A percentile compares a stretch with the other conserved stretches of the same genome.
These are phyloP conservation scores for Wickerhamiella alocasiicola DNA, from an alignment of 805 yeast species.

Conservation along the genomic window DNA sequence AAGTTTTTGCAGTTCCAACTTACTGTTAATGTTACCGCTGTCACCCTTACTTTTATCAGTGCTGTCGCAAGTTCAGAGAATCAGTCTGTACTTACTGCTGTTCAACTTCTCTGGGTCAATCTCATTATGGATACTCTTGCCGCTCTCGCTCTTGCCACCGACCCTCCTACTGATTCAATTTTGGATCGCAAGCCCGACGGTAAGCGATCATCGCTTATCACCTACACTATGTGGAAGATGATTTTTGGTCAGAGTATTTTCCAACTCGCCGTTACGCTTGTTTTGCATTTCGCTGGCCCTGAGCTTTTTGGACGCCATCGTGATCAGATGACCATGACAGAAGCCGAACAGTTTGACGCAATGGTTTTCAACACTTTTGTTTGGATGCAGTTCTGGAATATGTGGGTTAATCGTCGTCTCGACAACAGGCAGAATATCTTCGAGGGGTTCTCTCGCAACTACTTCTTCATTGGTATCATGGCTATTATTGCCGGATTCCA, in stretches of 20 bases:
- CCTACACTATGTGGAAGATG: slow-evolving; percentile 97
- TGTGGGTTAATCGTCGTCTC: slow-evolving; percentile 78
- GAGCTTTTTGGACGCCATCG: slow-evolving; percentile 34
- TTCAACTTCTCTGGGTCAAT: slow-evolving; percentile 94
- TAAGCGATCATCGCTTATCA: slow-evolving; percentile 62
- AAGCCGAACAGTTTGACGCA: slow-evolving; percentile 56
- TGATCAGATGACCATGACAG: slow-evolving; percentile 30
- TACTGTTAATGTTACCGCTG: slow-evolving; percentile 96
- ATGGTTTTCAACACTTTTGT: slow-evolving; percentile 93
- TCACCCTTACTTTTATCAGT: slow-evolving; percentile 79
- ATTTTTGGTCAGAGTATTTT: slow-evolving; percentile 72
- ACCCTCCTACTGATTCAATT: slow-evolving; percentile 78
- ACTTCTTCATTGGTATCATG: slow-evolving; percentile 65
- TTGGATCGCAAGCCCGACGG: slow-evolving; percentile 77
- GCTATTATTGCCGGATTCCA: slow-evolving; percentile 71
- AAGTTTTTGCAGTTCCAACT: slow-evolving; percentile 93
- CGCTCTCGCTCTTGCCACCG: slow-evolving; percentile 94
- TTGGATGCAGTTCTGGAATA: slow-evolving; percentile 93
- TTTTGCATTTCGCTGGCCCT: slow-evolving; percentile 67
- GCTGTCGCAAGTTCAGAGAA: slow-evolving; percentile 77
- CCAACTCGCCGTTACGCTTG: slow-evolving; percentile 71
- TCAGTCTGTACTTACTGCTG: slow-evolving; percentile 86
- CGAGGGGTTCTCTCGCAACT: slow-evolving; percentile 68
- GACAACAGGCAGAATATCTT: slow-evolving; percentile 78
- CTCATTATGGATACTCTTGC: slow-evolving; percentile 97